phyloP scores from a whole-genome alignment of 306 rosid species.

The Mucuna pruriens region DNA sequence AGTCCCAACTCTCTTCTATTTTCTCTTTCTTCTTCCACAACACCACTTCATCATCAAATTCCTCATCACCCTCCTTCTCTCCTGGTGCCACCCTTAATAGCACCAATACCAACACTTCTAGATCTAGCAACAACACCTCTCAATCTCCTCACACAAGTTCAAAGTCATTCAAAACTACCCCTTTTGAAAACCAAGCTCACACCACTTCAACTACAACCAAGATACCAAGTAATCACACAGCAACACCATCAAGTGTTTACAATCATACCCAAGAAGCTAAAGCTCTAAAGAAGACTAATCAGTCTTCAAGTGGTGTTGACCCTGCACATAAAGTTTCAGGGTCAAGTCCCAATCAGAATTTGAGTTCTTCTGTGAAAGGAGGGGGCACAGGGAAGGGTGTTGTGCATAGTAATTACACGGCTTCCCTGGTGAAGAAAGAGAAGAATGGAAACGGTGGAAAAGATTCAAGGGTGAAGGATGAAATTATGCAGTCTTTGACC shows the following conservation, averaged over 20 bases:
- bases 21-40: constrained; percentile 60
- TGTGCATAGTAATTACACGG: constrained; percentile 42
- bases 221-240: not conserved
- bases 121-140: constrained; percentile 55
- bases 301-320: constrained; percentile 34
- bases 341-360: constrained; percentile 33
- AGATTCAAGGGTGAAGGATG: constrained; percentile 32
- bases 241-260: not conserved
- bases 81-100: not conserved
- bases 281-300: constrained; percentile 42
- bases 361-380: constrained; percentile 10
- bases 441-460: constrained; percentile 29
- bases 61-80: not conserved
- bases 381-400: constrained; percentile 4
- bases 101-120: constrained; percentile 41
- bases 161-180: constrained; percentile 25
- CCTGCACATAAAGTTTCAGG: constrained; percentile 22
- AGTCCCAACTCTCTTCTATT: constrained; percentile 60
- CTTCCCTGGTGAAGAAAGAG: constrained; percentile 44
- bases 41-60: constrained; percentile 33
- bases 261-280: constrained; percentile 40
- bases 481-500: constrained; percentile 50
- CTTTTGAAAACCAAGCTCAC: constrained; percentile 43
- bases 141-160: constrained; percentile 22
- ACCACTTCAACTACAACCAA: not conserved